Evolutionary conservation across 1,139 yeast species (phyloP).

Genomic region (Candida dubliniensis): DNA sequence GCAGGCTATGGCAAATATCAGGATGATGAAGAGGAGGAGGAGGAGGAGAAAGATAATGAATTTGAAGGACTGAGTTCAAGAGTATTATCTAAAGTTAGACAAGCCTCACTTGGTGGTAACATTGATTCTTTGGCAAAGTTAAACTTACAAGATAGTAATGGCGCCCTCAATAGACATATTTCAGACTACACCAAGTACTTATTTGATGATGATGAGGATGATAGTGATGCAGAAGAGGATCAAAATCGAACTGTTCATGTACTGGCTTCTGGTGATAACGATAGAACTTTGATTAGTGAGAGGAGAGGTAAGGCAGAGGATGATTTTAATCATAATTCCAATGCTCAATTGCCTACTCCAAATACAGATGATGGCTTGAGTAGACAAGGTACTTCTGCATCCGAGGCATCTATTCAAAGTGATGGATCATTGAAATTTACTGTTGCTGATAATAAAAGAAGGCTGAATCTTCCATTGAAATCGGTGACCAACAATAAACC

Average conservation of each 20-base stretch:
- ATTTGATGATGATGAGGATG: slow-evolving; percentile 22
- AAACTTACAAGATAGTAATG: slow-evolving; percentile 6
- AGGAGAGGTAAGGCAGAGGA: too few species aligned
- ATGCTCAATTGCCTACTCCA: slow-evolving; percentile 20
- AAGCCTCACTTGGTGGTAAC: neutral
- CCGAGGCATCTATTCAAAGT: slow-evolving; percentile 38
- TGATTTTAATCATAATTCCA: neutral
- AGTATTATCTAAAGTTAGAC: neutral
- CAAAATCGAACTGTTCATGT: too few species aligned
- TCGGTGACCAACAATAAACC: neutral
- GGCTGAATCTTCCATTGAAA: slow-evolving; percentile 14
- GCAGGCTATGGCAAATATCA: slow-evolving; percentile 14
- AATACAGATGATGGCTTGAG: slow-evolving; percentile 9
- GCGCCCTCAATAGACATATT: slow-evolving; percentile 22
- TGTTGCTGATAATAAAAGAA: slow-evolving; percentile 23
- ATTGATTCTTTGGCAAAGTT: neutral
- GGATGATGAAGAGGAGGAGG: slow-evolving; percentile 14
- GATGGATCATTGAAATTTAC: slow-evolving; percentile 37
- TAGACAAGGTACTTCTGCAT: slow-evolving; percentile 31
- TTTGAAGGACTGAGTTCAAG: neutral
- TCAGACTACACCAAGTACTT: slow-evolving; percentile 37
- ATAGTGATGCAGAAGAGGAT: slow-evolving; percentile 6
- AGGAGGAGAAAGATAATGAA: slow-evolving; percentile 4
- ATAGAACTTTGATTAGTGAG: too few species aligned
- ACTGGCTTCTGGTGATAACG: too few species aligned